A percentile compares a stretch with the other conserved stretches of the same genome.
Conservation (phyloP, 345 rosid species). For the Abelmoschus esculentus region DNA sequence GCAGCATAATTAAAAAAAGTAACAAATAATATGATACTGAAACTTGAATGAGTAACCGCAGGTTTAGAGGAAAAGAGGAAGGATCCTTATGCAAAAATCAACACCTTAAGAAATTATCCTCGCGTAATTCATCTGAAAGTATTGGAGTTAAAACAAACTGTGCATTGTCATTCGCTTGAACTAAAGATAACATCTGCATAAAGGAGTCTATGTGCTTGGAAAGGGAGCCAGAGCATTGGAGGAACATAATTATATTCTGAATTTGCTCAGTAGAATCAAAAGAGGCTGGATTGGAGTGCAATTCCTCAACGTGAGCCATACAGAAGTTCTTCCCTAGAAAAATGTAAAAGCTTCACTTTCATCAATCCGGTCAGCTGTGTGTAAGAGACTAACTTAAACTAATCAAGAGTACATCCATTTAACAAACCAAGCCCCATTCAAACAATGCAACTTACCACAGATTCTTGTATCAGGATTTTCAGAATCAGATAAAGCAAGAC, state of each 20-base stretch:
- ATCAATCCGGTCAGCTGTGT: background rate
- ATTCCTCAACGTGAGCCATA: slow-evolving; percentile 54
- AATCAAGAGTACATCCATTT: background rate
- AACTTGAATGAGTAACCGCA: background rate
- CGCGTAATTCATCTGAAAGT: slow-evolving; percentile 49
- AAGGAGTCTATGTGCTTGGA: slow-evolving; percentile 64
- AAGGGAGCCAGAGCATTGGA: slow-evolving; percentile 61
- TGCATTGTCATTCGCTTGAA: slow-evolving; percentile 40
- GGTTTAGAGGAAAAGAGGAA: background rate
- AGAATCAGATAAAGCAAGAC: slow-evolving; percentile 64
- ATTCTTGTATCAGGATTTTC: slow-evolving; percentile 41
- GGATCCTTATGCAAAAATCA: background rate
- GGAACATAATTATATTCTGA: slow-evolving; percentile 64
- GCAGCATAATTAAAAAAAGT: background rate
- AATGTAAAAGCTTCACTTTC: slow-evolving; percentile 1
- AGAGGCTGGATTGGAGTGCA: slow-evolving; percentile 41
- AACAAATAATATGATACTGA: background rate
- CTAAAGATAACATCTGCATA: slow-evolving; percentile 55
- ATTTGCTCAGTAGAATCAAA: slow-evolving; percentile 56
- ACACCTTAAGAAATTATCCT: slow-evolving; percentile 53
- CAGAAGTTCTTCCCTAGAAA: slow-evolving; percentile 62
- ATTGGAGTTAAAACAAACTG: slow-evolving; percentile 51
- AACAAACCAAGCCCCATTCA: background rate
- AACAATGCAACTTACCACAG: slow-evolving; percentile 37
- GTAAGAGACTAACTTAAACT: background rate